Percentiles rank a stretch among this genome's conserved stretches.
phyloP scores from a whole-genome alignment of 768 basidiomycete species.

The Pseudohyphozyma bogoriensis region DNA sequence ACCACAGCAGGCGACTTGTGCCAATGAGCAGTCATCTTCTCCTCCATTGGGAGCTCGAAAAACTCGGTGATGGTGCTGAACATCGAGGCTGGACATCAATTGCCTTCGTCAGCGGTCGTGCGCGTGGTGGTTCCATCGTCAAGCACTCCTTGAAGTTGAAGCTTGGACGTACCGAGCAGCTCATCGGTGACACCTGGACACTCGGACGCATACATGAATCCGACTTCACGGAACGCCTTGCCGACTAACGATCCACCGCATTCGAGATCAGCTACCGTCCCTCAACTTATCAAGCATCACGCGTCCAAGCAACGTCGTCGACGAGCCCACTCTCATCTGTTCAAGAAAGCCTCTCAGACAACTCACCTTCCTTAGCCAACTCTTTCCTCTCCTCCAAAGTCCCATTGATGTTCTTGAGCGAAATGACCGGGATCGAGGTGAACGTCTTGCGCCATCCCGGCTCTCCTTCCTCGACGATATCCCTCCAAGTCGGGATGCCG shows the following conservation, averaged over 20 bases:
- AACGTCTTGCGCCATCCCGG: slow-evolving; percentile 16
- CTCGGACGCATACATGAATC: slow-evolving; percentile 16
- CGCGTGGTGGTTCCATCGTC: not conserved
- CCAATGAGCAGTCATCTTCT: slow-evolving; percentile 16
- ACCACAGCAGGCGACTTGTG: slow-evolving; percentile 3
- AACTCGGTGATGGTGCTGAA: slow-evolving; percentile 11
- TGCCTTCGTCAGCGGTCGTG: not conserved
- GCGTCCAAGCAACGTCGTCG: not conserved
- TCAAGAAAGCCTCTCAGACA: not conserved
- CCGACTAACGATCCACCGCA: too few species aligned
- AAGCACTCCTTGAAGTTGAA: not conserved
- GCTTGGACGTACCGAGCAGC: not conserved
- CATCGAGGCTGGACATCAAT: not conserved
- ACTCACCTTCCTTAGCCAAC: slow-evolving; percentile 7
- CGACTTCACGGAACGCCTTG: slow-evolving; percentile 2
- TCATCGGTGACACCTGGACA: not conserved
- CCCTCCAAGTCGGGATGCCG: not conserved
- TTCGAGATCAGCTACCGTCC: too few species aligned
- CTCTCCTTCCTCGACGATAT: slow-evolving; percentile 12
- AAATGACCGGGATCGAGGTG: slow-evolving; percentile 14
- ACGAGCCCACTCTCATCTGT: not conserved
- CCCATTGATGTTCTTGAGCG: slow-evolving; percentile 13
- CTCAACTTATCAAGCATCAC: not conserved
- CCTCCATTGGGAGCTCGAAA: slow-evolving; percentile 6
- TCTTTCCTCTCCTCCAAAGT: slow-evolving; percentile 5